Conservation (phyloP, 169 alveolate species). For the Plasmodium adleri region DNA sequence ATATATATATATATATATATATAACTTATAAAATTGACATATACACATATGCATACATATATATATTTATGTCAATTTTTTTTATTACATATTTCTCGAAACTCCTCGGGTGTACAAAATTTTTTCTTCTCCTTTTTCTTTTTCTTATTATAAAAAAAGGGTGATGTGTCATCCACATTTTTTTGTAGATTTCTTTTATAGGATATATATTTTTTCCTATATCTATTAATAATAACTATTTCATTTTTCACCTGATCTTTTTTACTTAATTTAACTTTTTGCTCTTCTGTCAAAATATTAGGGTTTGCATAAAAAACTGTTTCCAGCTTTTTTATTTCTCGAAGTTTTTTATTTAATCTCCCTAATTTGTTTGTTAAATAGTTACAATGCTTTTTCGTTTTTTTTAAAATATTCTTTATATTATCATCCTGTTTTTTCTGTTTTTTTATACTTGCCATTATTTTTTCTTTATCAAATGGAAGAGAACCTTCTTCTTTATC, state of each 20-base stretch:
- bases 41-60: not conserved
- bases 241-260: constrained; percentile 72
- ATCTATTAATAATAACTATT: constrained; percentile 59
- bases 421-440: constrained; percentile 9
- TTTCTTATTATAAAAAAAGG: constrained; percentile 63
- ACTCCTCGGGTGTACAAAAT: constrained; percentile 61
- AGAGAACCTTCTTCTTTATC: not conserved
- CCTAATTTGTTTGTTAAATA: constrained; percentile 68
- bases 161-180: constrained; percentile 62
- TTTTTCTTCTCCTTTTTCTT: constrained; percentile 38
- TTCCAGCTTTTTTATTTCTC: constrained; percentile 76
- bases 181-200: constrained; percentile 61
- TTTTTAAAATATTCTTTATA: constrained; percentile 20
- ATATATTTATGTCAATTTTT: not conserved
- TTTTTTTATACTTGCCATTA: constrained; percentile 1
- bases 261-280: constrained; percentile 68
- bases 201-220: constrained; percentile 55
- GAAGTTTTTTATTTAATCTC: constrained; percentile 65
- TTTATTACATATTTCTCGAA: constrained; percentile 36
- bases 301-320: constrained; percentile 61
- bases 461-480: not conserved
- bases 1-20: not conserved
- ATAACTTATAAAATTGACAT: not conserved
- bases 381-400: constrained; percentile 60
- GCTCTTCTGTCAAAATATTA: constrained; percentile 56